A percentile compares a stretch with the other conserved stretches of the same genome.
phyloP scores from a whole-genome alignment of 371 early-diverging fungal genomes.

The Mortierella sp. region DNA sequence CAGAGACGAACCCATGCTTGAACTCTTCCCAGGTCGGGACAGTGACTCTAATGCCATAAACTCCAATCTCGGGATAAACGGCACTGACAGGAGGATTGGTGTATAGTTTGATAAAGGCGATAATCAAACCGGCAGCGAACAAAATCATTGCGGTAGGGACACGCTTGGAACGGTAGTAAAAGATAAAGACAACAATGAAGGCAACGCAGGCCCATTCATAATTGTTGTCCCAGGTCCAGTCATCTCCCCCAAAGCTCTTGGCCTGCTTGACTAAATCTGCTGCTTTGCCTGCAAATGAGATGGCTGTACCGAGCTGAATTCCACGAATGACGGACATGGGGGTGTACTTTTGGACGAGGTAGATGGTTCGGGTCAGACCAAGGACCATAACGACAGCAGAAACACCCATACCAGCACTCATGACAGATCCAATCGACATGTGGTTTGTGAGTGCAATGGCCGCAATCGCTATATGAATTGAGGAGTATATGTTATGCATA shows the following conservation, averaged over 20 bases:
- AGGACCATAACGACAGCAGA: slow-evolving; percentile 76
- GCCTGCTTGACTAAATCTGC: slow-evolving; percentile 65
- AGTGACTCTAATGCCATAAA: slow-evolving; percentile 69
- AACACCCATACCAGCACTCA: slow-evolving; percentile 84
- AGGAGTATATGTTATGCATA: no score
- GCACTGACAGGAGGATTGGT: slow-evolving; percentile 41
- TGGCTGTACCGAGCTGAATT: slow-evolving; percentile 90
- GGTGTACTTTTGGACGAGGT: slow-evolving; percentile 75
- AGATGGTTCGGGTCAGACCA: slow-evolving; percentile 80
- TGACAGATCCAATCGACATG: slow-evolving; percentile 79
- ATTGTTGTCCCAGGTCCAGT: slow-evolving; percentile 83
- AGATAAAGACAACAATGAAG: slow-evolving; percentile 75
- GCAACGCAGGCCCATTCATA: slow-evolving; percentile 78
- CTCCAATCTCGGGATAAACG: slow-evolving; percentile 64
- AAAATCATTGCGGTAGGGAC: slow-evolving; percentile 82
- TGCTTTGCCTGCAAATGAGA: slow-evolving; percentile 82
- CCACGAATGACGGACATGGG: slow-evolving; percentile 88
- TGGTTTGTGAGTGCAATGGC: slow-evolving; percentile 83
- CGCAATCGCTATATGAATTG: slow-evolving; percentile 74
- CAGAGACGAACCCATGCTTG: slow-evolving; percentile 78
- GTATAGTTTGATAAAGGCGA: slow-evolving; percentile 67
- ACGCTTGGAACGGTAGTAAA: slow-evolving; percentile 73
- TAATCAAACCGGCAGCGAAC: slow-evolving; percentile 77
- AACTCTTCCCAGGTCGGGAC: slow-evolving; percentile 79
- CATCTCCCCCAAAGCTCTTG: slow-evolving; percentile 60